A percentile compares a stretch with the other conserved stretches of the same genome.
Conservation (phyloP, 495 filamentous ascomycete genomes). For the Daldinia bambusicola region DNA sequence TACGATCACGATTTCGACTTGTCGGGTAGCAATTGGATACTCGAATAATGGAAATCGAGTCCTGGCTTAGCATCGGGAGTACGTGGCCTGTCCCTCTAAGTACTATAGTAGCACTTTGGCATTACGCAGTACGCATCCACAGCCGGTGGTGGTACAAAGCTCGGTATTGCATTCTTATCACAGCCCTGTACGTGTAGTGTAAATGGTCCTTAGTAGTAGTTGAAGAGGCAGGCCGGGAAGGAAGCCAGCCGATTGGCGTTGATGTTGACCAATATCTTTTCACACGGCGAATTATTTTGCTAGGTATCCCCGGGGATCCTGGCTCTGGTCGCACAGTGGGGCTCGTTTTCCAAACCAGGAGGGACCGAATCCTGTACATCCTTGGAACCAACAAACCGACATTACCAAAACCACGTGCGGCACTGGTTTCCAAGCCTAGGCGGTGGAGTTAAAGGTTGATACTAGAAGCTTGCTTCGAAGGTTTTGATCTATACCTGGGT, state of each 20-base stretch:
- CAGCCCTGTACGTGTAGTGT: background rate
- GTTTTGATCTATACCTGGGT: conserved; percentile 16
- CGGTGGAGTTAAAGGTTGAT: conserved; percentile 23
- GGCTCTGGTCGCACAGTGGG: conserved; percentile 34
- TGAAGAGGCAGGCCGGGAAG: conserved; percentile 29
- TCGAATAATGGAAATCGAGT: background rate
- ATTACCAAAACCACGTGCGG: conserved; percentile 35
- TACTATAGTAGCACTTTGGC: conserved; percentile 24
- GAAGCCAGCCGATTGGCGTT: conserved; percentile 44
- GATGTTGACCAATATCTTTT: conserved; percentile 20
- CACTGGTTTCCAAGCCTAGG: conserved; percentile 8
- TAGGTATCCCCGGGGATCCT: conserved; percentile 42
- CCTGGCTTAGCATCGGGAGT: background rate
- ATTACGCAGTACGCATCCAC: conserved; percentile 19
- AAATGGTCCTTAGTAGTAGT: conserved; percentile 18
- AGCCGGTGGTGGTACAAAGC: background rate
- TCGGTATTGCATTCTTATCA: conserved; percentile 5
- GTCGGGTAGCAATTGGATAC: conserved; percentile 23
- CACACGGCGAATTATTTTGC: conserved; percentile 27
- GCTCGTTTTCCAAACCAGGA: conserved; percentile 21
- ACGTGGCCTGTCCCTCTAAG: conserved; percentile 16
- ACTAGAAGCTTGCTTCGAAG: conserved; percentile 38
- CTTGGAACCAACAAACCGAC: conserved; percentile 25
- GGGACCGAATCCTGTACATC: conserved; percentile 23
- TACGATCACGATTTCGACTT: conserved; percentile 36